phyloP scores from a whole-genome alignment of 2,329 filamentous ascomycete genomes.

The Seiridium cupressi region DNA sequence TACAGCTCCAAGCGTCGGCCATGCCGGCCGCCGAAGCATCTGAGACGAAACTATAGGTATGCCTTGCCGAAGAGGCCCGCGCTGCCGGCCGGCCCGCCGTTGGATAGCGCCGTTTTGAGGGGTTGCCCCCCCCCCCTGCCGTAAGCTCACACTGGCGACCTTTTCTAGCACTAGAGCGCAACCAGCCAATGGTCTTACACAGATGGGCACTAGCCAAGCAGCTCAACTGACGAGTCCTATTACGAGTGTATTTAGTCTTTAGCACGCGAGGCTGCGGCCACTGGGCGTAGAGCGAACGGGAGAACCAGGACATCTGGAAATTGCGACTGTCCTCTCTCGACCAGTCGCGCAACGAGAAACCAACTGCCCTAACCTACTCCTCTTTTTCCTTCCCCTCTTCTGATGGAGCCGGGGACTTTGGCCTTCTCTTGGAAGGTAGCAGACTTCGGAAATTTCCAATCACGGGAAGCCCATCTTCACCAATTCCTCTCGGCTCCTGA shows the following conservation, averaged over 20 bases:
- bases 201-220: neutral
- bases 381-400: neutral
- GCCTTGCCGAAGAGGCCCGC: slow-evolving; percentile 2
- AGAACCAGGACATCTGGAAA: neutral
- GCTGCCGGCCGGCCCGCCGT: slow-evolving; percentile 5
- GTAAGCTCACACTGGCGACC: neutral
- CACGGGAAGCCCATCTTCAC: neutral
- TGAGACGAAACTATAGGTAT: neutral
- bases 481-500: neutral
- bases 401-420: neutral
- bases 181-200: slow-evolving; percentile 1
- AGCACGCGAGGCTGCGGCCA: neutral
- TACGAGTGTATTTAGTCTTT: neutral
- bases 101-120: no score
- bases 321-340: neutral
- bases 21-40: neutral
- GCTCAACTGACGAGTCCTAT: neutral
- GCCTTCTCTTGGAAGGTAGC: neutral
- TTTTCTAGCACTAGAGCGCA: neutral
- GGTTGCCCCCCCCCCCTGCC: neutral
- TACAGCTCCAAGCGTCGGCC: neutral
- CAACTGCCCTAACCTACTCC: no score
- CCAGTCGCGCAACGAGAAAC: neutral
- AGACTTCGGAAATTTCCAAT: neutral
- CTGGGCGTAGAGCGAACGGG: no score